Evolutionary conservation across 2,329 filamentous ascomycete species (phyloP), one percentile per base, ranked within the genome.

Genomic region (Leptographium radiaticola): DNA sequence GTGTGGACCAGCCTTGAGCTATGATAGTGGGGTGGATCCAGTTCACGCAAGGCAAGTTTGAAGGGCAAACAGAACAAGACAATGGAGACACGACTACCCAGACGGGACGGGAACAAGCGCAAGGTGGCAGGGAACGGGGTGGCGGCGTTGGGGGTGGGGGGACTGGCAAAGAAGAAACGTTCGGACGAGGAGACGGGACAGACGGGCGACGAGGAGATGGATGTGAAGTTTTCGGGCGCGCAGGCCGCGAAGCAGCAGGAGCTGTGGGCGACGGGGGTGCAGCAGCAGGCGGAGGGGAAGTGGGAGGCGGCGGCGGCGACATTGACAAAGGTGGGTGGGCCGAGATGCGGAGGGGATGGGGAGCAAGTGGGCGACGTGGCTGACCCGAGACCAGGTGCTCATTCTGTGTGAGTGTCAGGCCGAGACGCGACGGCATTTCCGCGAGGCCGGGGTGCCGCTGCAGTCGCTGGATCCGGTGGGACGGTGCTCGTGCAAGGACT

Each of bases 401-500:
- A 36, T 56, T 5, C 31, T 20, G 4, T 59, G 58, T 33, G 11
- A 12, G 30, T 59, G 58, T 52, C 53, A 56, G 16, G 15, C 8
- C 1, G 5, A 40, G 15, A 11, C 51, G 0, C 55, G 54, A 6
- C 50, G 40, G 15, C 49, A 54, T 44, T 55, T 56, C 31, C 34
- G 47, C 33, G 49, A 18, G 6, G 55, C 52, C 4, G 55, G 57
- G 8, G 57, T 39, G 9, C 7, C 58, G 6, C 18, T 57, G 15
- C 39, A 42, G 2, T 31, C 34, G 3, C 48, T 59, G 15, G 56
- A 59, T 36, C 56, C 57, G 2, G 11, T 59, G 5, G 55, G 54
- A 0, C 33, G 46, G 5, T 60, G 59, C 42, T 51, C 55, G 10
- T 60, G 59, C 44, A 57, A 57, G 6, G 55, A 60, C 51, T 58